Conservation (phyloP, 2,329 filamentous ascomycete species). For the Fusarium brevicatenulatum region DNA sequence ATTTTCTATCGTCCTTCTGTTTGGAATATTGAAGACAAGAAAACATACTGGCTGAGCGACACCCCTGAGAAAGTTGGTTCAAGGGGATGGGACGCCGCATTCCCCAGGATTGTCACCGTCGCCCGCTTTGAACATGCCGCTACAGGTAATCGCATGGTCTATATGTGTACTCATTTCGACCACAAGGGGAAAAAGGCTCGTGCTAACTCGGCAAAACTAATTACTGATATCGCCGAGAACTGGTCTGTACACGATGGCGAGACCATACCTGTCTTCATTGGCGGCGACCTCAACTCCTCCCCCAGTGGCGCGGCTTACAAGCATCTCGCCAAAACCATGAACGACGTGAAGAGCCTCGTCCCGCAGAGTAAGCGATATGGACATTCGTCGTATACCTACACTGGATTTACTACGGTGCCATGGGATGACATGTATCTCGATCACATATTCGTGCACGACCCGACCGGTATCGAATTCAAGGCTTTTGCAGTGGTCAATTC, state of each 20-base stretch:
- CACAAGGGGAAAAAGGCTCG: slow-evolving; percentile 56
- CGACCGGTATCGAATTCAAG: slow-evolving; percentile 37
- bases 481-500: slow-evolving; percentile 43
- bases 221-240: slow-evolving; percentile 48
- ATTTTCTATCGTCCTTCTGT: slow-evolving; percentile 68
- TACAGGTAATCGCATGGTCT: slow-evolving; percentile 54
- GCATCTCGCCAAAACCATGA: slow-evolving; percentile 40
- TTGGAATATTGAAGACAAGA: slow-evolving; percentile 62
- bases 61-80: slow-evolving; percentile 66
- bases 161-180: slow-evolving; percentile 65
- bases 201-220: slow-evolving; percentile 52
- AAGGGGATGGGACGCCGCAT: slow-evolving; percentile 65
- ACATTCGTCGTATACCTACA: slow-evolving; percentile 44
- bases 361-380: slow-evolving; percentile 39
- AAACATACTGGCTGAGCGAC: slow-evolving; percentile 70
- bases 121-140: slow-evolving; percentile 55
- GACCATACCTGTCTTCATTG: slow-evolving; percentile 46
- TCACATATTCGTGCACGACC: slow-evolving; percentile 47
- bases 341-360: slow-evolving; percentile 42
- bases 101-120: slow-evolving; percentile 59
- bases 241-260: slow-evolving; percentile 36
- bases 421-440: slow-evolving; percentile 43
- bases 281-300: slow-evolving; percentile 48
- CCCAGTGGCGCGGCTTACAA: slow-evolving; percentile 44
- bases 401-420: slow-evolving; percentile 40